A percentile compares a stretch with the other conserved stretches of the same genome.
phyloP scores from a whole-genome alignment of 768 basidiomycete species.

The Podaxis sp. region DNA sequence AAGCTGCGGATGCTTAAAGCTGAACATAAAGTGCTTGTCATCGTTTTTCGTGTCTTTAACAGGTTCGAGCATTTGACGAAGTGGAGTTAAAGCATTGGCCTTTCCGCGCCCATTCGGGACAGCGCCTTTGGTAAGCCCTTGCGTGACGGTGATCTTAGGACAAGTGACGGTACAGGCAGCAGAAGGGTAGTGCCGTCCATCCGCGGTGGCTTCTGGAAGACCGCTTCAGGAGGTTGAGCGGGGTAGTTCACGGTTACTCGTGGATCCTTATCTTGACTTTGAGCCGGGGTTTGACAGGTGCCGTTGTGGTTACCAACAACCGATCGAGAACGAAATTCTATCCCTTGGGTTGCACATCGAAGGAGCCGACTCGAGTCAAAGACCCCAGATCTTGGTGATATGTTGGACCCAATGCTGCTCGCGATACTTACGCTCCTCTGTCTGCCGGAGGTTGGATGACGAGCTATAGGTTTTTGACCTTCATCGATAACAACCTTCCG shows the following conservation, averaged over 20 bases:
- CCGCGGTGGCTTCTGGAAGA: not conserved
- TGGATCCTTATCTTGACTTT: conserved; percentile 6
- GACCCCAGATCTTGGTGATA: conserved; percentile 9
- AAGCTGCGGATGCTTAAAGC: not conserved
- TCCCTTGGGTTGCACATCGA: conserved; percentile 8
- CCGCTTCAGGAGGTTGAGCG: not conserved
- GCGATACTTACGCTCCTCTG: conserved; percentile 8
- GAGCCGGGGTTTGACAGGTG: not conserved
- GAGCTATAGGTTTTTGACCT: not conserved
- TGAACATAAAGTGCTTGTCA: conserved; percentile 1
- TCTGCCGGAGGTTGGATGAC: not conserved
- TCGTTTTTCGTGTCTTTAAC: not conserved
- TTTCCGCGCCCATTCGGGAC: not conserved
- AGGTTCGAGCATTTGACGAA: not conserved
- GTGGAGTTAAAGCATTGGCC: not conserved
- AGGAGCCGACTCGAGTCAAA: not conserved
- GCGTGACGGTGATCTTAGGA: not conserved
- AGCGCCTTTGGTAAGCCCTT: not conserved
- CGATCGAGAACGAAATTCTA: conserved; percentile 3
- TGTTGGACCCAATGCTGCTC: conserved; percentile 4
- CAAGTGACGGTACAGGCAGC: conserved; percentile 1
- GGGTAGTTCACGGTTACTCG: not conserved
- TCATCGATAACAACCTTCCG: not conserved
- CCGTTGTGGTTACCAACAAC: not conserved
- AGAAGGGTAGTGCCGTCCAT: conserved; percentile 1